Percentiles rank a stretch among this genome's conserved stretches.
phyloP scores from a whole-genome alignment of 768 basidiomycete genomes.

The Multifurca ochricompacta region DNA sequence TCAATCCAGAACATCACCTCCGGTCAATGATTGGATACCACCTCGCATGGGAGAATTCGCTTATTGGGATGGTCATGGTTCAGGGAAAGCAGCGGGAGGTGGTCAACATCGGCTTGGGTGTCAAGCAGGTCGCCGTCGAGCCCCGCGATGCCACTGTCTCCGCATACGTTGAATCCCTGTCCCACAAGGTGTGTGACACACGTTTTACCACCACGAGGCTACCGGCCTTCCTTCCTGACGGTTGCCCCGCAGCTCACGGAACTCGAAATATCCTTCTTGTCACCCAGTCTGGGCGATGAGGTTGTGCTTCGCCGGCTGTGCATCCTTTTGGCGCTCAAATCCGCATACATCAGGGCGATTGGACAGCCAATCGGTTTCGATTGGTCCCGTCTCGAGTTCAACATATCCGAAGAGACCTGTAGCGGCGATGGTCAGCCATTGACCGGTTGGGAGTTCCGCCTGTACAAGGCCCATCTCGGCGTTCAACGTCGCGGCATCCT shows the following conservation, averaged over 20 bases:
- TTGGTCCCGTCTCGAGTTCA: constrained; percentile 74
- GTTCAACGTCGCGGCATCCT: constrained; percentile 51
- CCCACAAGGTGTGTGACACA: constrained; percentile 55
- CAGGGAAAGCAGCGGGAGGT: constrained; percentile 71
- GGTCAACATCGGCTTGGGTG: constrained; percentile 74
- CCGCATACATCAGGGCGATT: constrained; percentile 77
- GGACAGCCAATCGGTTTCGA: constrained; percentile 78
- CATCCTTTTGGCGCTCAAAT: constrained; percentile 72
- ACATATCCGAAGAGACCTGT: constrained; percentile 55
- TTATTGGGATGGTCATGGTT: constrained; percentile 82
- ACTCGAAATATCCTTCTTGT: constrained; percentile 46
- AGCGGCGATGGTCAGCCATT: constrained; percentile 62
- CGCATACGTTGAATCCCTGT: constrained; percentile 62
- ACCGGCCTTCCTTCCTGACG: neutral
- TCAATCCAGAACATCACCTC: constrained; percentile 40
- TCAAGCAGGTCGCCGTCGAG: constrained; percentile 58
- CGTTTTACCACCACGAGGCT: neutral
- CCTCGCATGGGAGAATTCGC: constrained; percentile 54
- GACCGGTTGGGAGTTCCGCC: constrained; percentile 79
- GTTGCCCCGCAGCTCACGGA: constrained; percentile 37
- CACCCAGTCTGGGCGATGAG: constrained; percentile 48
- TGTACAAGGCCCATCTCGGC: constrained; percentile 67
- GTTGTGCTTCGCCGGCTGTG: constrained; percentile 64
- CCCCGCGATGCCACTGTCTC: constrained; percentile 50
- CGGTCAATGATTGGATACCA: constrained; percentile 79